phyloP scores from a whole-genome alignment of 352 stramenopile species.

The Globisporangium nunn region DNA sequence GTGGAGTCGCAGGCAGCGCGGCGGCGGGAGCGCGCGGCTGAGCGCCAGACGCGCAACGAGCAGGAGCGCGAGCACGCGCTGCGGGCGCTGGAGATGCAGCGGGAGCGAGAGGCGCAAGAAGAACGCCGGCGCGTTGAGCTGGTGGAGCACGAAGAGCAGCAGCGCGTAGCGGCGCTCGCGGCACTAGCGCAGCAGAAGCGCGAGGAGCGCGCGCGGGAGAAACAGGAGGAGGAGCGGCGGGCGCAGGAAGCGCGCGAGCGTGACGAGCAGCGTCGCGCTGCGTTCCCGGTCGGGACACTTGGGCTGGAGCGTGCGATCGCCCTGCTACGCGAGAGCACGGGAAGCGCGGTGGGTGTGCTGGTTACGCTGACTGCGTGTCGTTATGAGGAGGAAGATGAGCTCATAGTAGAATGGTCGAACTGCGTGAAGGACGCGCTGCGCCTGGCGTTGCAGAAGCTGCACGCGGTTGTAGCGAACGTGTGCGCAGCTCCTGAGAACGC shows the following conservation, averaged over 20 bases:
- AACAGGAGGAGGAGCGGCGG: conserved; percentile 25
- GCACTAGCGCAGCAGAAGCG: conserved; percentile 49
- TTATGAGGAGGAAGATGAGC: no score
- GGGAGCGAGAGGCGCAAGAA: conserved; percentile 8
- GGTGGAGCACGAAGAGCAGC: conserved; percentile 17
- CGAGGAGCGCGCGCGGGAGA: conserved; percentile 27
- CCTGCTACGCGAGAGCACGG: conserved; percentile 35
- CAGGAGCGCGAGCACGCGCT: conserved; percentile 6
- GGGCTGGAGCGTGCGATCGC: conserved; percentile 33
- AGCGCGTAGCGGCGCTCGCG: conserved; percentile 38
- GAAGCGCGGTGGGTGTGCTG: conserved; percentile 16
- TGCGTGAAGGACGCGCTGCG: conserved; percentile 21
- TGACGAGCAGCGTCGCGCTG: conserved; percentile 25
- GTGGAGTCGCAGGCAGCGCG: conserved; percentile 9
- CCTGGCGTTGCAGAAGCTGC: conserved; percentile 41
- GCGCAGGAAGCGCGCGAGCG: conserved; percentile 25
- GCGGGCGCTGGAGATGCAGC: conserved; percentile 8
- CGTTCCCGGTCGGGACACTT: conserved; percentile 28
- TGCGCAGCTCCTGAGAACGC: conserved; percentile 62
- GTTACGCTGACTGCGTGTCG: background rate
- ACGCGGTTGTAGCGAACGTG: conserved; percentile 53
- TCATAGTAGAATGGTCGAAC: background rate
- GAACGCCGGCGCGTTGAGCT: conserved; percentile 8
- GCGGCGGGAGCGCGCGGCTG: conserved; percentile 10
- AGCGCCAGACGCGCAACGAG: conserved; percentile 18